Evolutionary conservation across 768 basidiomycete genomes (phyloP).

Genomic region (Tulasnella sp.): DNA sequence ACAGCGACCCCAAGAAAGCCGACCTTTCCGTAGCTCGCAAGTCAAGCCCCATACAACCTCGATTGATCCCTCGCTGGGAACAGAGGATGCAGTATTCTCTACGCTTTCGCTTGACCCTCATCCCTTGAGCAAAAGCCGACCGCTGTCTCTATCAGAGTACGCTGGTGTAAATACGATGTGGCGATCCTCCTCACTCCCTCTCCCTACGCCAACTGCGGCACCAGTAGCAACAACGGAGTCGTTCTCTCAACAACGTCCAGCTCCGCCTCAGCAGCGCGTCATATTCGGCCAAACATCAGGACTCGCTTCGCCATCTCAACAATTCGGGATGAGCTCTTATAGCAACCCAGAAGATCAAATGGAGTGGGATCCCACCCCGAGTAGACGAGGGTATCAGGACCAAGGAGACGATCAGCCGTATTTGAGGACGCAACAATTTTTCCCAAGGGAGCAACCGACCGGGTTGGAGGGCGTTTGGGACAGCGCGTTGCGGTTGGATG

Average conservation of each 20-base stretch:
- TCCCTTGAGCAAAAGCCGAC: slow-evolving; percentile 11
- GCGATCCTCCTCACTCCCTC: slow-evolving; percentile 8
- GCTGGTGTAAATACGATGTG: not conserved
- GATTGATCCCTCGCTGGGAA: not conserved
- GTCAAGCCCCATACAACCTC: too few relatives aligned
- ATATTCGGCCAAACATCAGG: slow-evolving; percentile 26
- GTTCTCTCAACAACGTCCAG: not conserved
- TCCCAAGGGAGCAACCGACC: slow-evolving; percentile 16
- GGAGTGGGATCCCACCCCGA: slow-evolving; percentile 26
- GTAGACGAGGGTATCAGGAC: not conserved
- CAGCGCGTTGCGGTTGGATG: slow-evolving; percentile 11
- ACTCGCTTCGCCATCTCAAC: not conserved
- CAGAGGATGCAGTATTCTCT: not conserved
- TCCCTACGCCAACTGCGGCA: not conserved
- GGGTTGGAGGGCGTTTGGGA: slow-evolving; percentile 18
- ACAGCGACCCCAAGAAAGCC: not conserved
- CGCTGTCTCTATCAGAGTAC: not conserved
- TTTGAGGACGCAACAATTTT: slow-evolving; percentile 13
- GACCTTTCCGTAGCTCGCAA: not conserved
- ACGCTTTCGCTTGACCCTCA: slow-evolving; percentile 15
- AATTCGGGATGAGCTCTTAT: too few relatives aligned
- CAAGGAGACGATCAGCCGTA: slow-evolving; percentile 1
- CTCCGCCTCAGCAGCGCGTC: slow-evolving; percentile 18
- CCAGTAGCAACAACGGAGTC: not conserved
- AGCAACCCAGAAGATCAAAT: slow-evolving; percentile 20